Evolutionary conservation across 2,329 filamentous ascomycete genomes (phyloP).

Genomic region (Clonostachys chloroleuca): DNA sequence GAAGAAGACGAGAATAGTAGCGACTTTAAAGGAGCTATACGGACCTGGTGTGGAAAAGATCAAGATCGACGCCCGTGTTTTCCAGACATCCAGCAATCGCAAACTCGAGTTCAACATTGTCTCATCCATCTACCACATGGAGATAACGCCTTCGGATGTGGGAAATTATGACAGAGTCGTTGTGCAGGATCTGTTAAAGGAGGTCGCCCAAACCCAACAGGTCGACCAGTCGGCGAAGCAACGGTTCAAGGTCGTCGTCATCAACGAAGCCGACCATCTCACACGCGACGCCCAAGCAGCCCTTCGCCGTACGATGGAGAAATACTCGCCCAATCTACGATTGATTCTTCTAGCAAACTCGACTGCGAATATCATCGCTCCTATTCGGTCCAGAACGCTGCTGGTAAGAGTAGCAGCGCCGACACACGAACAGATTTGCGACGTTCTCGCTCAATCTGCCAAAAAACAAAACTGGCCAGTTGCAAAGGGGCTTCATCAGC

Average conservation of each 20-base stretch:
- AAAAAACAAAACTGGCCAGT: constrained; percentile 83
- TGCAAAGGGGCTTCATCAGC: constrained; percentile 69
- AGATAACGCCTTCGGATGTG: constrained; percentile 96
- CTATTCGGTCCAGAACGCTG: constrained; percentile 87
- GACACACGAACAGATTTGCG: constrained; percentile 77
- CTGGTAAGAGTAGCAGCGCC: constrained; percentile 90
- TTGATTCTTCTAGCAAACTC: constrained; percentile 92
- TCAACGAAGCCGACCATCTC: constrained; percentile 96
- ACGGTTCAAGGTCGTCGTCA: constrained; percentile 96
- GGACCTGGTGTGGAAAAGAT: constrained; percentile 98
- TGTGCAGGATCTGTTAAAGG: constrained; percentile 91
- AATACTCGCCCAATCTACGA: constrained; percentile 92
- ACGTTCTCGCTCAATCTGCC: constrained; percentile 64
- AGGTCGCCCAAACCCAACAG: constrained; percentile 97
- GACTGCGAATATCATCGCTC: constrained; percentile 98
- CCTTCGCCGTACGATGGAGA: constrained; percentile 94
- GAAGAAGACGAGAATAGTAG: constrained; percentile 96
- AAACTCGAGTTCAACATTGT: constrained; percentile 99
- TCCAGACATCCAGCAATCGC: constrained; percentile 91
- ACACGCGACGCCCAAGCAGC: constrained; percentile 94
- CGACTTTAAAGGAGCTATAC: constrained; percentile 91
- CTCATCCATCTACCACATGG: constrained; percentile 92
- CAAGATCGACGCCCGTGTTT: constrained; percentile 96
- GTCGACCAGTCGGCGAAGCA: constrained; percentile 91
- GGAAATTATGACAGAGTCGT: constrained; percentile 96